Base-by-base conservation (phyloP, 441 rosid genomes). In the Gossypium gossypioides region DNA sequence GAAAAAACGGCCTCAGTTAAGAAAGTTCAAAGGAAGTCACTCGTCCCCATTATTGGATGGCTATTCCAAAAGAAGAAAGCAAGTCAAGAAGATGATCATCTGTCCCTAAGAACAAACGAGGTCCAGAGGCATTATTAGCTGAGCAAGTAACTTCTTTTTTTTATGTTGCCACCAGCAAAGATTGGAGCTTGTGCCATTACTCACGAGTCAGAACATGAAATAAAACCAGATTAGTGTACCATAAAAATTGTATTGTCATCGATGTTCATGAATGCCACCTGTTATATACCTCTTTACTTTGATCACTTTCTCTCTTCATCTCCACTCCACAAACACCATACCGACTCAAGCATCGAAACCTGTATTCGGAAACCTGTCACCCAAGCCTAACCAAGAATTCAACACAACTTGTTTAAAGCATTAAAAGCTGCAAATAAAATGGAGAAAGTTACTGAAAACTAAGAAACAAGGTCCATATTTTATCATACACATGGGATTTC, bases 1-100 rank as follows among this genome's bases (percentile, higher is more conserved):
- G 75, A 74, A 69, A 75, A 65, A 57, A 71, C 68, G 54, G 64
- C 70, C 32, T 21, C 72, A 18, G 55, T 9, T 16, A 75, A 25
- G 34, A 76, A 72, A 77, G 74, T 62, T 6, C 84, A 73, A 77
- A 83, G 77, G 69, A 84, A 77, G 74, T 59, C 84, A 13, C 3
- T 83, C 24, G 76, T 74, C 32, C 86, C 88, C 19, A 13, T 87
- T 50, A 75, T 87, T 16, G 83, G 90, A 55, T 80, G 92, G 90
- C 72, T 87, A 21, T 84, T 87, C 73, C 51, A 85, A 12, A 87
- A 73, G 75, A 86, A 83, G 79, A 85, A 86, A 42, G 75, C 34
- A 61, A 29, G 50, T 25, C 69, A 60, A 15, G 74, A 72, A 61
- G 58, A 60, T 50, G 60, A 60, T 13, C 57, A 48, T 18, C 57